Percentiles rank a stretch among this genome's conserved stretches.
These are phyloP conservation scores for Salix exigua DNA, from an alignment of 345 rosid genomes.

Conservation along the genomic window DNA sequence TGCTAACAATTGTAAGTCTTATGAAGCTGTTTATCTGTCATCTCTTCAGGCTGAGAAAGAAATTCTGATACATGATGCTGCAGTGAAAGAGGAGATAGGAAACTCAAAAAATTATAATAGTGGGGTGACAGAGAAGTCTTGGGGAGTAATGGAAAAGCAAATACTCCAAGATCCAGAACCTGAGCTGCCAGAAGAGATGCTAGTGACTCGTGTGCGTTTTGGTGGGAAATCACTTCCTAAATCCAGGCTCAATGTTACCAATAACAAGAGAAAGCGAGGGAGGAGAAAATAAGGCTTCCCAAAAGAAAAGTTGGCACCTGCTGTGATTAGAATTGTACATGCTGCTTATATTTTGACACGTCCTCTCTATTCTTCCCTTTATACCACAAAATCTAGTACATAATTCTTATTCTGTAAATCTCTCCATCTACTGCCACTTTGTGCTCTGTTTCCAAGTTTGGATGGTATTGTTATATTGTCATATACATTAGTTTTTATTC, in stretches of 20 bases:
- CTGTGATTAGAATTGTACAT: neutral
- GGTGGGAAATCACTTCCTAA: slow-evolving; percentile 29
- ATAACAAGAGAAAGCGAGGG: slow-evolving; percentile 49
- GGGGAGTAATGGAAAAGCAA: slow-evolving; percentile 21
- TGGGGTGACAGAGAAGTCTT: slow-evolving; percentile 27
- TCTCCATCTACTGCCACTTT: neutral
- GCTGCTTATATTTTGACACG: neutral
- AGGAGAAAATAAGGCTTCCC: slow-evolving; percentile 30
- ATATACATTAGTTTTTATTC: neutral
- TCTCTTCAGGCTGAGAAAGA: slow-evolving; percentile 28
- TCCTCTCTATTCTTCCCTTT: neutral
- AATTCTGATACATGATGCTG: slow-evolving; percentile 34
- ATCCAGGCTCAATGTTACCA: slow-evolving; percentile 41
- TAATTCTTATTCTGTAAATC: neutral
- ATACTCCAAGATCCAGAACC: slow-evolving; percentile 7
- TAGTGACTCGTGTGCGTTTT: slow-evolving; percentile 16
- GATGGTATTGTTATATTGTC: neutral
- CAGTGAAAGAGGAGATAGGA: slow-evolving; percentile 36
- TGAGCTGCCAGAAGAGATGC: slow-evolving; percentile 1
- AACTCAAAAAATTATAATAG: slow-evolving; percentile 21
- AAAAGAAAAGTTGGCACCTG: neutral
- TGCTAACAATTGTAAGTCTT: neutral
- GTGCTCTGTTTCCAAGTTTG: neutral
- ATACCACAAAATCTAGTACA: neutral
- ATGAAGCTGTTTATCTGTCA: neutral